A percentile compares a stretch with the other conserved stretches of the same genome.
These are phyloP conservation scores for Phyllosticta citribraziliensis DNA, from an alignment of 2,329 filamentous ascomycete species.

Conservation along the genomic window DNA sequence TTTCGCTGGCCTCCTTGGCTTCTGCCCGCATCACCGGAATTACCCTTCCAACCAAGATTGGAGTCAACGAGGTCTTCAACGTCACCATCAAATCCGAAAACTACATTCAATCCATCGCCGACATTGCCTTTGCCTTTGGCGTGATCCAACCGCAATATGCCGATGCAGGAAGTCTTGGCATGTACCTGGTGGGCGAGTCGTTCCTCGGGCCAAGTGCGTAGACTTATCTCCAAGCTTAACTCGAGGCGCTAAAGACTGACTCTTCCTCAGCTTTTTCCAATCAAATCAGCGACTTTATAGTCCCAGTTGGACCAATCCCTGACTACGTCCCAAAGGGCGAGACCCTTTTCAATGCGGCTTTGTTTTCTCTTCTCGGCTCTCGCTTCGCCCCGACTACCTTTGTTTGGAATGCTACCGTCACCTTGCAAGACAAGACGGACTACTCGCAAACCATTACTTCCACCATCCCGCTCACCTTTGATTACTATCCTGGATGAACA, in stretches of 20 bases:
- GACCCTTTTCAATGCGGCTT: conserved; percentile 15
- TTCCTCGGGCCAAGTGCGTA: not conserved
- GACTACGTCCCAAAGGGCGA: conserved; percentile 13
- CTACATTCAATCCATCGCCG: conserved; percentile 37
- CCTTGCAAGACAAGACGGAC: conserved; percentile 14
- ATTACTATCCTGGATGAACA: not conserved
- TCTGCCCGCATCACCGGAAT: conserved; percentile 36
- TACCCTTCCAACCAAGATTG: conserved; percentile 34
- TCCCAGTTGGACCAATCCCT: conserved; percentile 14
- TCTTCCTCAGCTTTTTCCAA: conserved; percentile 13
- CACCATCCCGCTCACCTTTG: not conserved
- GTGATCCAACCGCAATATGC: conserved; percentile 18
- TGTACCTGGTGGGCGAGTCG: not conserved
- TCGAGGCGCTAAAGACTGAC: not conserved
- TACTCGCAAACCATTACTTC: not conserved
- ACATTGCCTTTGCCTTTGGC: conserved; percentile 38
- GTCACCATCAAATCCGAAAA: conserved; percentile 31
- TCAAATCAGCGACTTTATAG: conserved; percentile 17
- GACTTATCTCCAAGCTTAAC: not conserved
- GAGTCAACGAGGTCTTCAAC: conserved; percentile 27
- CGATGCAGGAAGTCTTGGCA: conserved; percentile 22
- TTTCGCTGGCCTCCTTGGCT: conserved; percentile 15
- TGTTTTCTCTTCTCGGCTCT: conserved; percentile 14
- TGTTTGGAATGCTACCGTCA: conserved; percentile 19
- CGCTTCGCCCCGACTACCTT: not conserved